Conservation (phyloP, 2,329 filamentous ascomycete genomes). For the Neofusicoccum cordaticola region DNA sequence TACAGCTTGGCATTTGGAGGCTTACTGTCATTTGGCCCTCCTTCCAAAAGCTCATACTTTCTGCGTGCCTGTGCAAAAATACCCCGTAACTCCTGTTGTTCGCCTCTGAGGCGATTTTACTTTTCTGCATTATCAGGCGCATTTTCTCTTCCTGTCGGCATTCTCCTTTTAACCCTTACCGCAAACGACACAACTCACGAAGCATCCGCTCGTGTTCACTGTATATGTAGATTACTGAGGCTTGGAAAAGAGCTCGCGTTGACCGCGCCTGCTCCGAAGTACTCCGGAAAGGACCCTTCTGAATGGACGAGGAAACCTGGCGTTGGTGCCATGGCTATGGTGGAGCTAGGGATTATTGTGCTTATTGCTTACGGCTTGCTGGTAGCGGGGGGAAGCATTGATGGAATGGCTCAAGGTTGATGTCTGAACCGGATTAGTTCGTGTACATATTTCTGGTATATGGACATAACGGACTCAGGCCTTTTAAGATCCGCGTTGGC, state of each 20-base stretch:
- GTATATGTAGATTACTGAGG: not conserved
- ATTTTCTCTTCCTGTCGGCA: not conserved
- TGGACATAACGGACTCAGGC: constrained; percentile 7
- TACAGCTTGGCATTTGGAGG: not conserved
- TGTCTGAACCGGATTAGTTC: constrained; percentile 11
- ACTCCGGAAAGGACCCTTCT: not conserved
- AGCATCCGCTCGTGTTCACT: not conserved
- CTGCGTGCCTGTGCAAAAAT: constrained; percentile 6
- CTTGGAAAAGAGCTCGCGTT: not conserved
- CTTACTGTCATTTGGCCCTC: not conserved
- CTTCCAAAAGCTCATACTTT: not conserved
- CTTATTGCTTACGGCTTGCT: not conserved
- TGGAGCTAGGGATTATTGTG: not conserved
- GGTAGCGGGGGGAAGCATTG: not conserved
- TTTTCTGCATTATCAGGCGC: constrained; percentile 6
- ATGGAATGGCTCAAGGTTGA: not conserved
- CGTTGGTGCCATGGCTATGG: constrained; percentile 1
- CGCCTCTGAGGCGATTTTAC: not conserved
- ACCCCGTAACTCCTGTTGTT: not conserved
- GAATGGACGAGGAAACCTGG: not conserved
- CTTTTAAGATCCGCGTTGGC: not conserved
- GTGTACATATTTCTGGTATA: constrained; percentile 13
- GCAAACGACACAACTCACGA: not conserved
- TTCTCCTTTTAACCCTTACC: not conserved
- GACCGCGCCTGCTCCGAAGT: not conserved